Evolutionary conservation across 768 basidiomycete species (phyloP), one percentile per base, ranked within the genome.

Genomic region (Kwoniella mangroviensis): DNA sequence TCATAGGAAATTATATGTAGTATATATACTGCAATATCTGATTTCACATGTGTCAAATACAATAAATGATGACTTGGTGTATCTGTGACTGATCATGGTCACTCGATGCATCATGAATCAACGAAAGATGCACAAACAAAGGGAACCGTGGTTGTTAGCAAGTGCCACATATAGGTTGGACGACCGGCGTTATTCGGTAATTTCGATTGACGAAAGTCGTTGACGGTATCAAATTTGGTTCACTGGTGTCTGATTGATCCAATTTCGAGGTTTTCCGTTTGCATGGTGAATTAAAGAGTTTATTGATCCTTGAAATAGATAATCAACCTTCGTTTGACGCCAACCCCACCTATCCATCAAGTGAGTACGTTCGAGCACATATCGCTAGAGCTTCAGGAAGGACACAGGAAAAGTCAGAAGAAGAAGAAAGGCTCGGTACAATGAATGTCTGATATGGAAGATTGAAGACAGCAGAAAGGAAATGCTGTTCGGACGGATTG

Each of bases 191-290:
- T 45, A 55, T 19, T 41, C 58, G 58, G 58, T 42, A 60, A 60
- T 60, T 60, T 60, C 58, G 58, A 11, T 13, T 43, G 1, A 26
- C 26, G 40, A 60, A 57, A 60, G 40, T 60, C 13, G 58, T 19
- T 41, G 6, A 60, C 58, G 58, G 28, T 34, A 22, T 58, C 45
- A 49, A 49, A 49, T 49, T 7, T 34, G 34, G 34, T 34, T 7
- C 34, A 34, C 34, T 34, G 34, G 34, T 4, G 34, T 34, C 34
- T 34, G 6, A 34, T 7, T 34, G 34, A 0, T 7, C 34, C 9
- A 40, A 41, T 56, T 65, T 65, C 64, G 64, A 65, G 63, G 63
- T 55, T 64, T 64, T 64, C 41, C 52, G 17, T 34, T 4, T 7
- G 34, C 34, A 34, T 34, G 34, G 34, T 34, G 34, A 34, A 34